A percentile compares a stretch with the other conserved stretches of the same genome.
phyloP scores from a whole-genome alignment of 306 rosid genomes.

The Gastrolobium bilobum region DNA sequence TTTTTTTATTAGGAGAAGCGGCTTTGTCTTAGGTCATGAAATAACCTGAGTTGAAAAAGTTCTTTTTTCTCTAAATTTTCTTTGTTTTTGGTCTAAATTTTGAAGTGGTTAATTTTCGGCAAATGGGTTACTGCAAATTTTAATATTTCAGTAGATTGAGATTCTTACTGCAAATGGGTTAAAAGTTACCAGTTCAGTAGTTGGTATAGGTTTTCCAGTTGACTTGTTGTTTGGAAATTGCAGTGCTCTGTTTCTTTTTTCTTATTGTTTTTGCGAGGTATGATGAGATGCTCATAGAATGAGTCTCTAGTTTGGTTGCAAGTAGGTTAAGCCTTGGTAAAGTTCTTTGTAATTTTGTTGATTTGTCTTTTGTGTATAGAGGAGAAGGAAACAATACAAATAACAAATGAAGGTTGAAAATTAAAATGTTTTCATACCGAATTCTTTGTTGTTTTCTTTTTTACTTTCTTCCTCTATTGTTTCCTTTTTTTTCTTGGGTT shows the following conservation, averaged over 20 bases:
- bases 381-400: neutral
- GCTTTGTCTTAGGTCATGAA: conserved; percentile 33
- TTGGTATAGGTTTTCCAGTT: conserved; percentile 9
- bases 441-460: neutral
- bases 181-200: neutral
- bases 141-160: conserved; percentile 6
- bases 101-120: conserved; percentile 19
- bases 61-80: neutral
- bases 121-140: conserved; percentile 31
- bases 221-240: conserved; percentile 35
- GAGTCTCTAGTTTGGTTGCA: conserved; percentile 25
- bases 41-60: conserved; percentile 41
- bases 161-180: conserved; percentile 29
- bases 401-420: neutral
- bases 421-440: neutral
- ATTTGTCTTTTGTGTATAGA: conserved; percentile 28
- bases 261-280: neutral
- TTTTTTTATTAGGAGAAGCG: conserved; percentile 44
- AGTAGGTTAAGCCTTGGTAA: neutral
- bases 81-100: neutral
- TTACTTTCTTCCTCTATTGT: neutral
- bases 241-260: conserved; percentile 20
- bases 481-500: conserved; percentile 24
- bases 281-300: conserved; percentile 14
- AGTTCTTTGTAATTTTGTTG: conserved; percentile 31